These are phyloP conservation scores for Globisporangium polare DNA, from an alignment of 352 stramenopile genomes.

Conservation along the genomic window DNA sequence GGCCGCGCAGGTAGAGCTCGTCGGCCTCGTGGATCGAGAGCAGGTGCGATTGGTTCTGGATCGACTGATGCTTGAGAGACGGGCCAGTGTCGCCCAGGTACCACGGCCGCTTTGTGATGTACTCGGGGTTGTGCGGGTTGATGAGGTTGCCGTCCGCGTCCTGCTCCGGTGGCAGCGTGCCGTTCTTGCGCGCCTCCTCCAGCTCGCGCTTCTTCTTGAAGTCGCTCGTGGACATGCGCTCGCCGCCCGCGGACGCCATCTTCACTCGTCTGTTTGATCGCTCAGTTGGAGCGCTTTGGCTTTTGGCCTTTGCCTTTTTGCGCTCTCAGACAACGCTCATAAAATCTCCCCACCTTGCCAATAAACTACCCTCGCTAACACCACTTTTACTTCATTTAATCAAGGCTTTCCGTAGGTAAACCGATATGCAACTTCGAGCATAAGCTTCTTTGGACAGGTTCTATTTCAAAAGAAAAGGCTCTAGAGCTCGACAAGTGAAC, in stretches of 20 bases:
- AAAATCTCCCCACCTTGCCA: too few relatives aligned
- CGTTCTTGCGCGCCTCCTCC: conserved; percentile 88
- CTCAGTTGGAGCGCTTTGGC: not conserved
- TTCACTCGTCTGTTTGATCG: not conserved
- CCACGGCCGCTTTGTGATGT: conserved; percentile 99
- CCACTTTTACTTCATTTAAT: too few relatives aligned
- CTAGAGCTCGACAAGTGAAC: not conserved
- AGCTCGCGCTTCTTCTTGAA: conserved; percentile 89
- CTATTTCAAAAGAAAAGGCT: not conserved
- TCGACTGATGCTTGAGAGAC: conserved; percentile 94
- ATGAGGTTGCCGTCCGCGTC: conserved; percentile 95
- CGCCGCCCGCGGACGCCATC: conserved; percentile 61
- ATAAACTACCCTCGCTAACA: too few relatives aligned
- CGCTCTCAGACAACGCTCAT: too few relatives aligned
- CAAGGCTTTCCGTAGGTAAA: not conserved
- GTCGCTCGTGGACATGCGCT: conserved; percentile 73
- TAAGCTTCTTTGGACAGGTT: not conserved
- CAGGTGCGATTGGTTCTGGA: conserved; percentile 89
- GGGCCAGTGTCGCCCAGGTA: conserved; percentile 94
- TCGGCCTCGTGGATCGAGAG: conserved; percentile 90
- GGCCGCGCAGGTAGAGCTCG: conserved; percentile 61
- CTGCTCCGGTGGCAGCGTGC: conserved; percentile 82
- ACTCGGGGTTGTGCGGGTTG: conserved; percentile 99
- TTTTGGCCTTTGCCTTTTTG: too few relatives aligned
- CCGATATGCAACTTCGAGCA: not conserved